phyloP scores from a whole-genome alignment of 2,329 filamentous ascomycete genomes.

The Neopestalotiopsis sp. region DNA sequence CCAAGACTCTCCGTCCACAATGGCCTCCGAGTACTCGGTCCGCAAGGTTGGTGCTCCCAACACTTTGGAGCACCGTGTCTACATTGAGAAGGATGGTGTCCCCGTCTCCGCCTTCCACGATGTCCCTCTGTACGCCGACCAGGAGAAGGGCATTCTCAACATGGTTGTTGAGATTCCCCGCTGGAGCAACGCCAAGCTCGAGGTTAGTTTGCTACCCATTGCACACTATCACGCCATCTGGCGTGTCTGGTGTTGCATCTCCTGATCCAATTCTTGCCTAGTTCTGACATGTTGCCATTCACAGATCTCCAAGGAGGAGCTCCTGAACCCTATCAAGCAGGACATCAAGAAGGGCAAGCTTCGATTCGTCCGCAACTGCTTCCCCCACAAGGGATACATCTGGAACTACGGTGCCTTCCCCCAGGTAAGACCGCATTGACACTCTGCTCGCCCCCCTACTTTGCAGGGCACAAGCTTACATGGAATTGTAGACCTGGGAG shows the following conservation, averaged over 20 bases:
- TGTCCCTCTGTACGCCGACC: slow-evolving; percentile 96
- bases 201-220: slow-evolving; percentile 66
- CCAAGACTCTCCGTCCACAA: slow-evolving; percentile 43
- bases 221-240: slow-evolving; percentile 8
- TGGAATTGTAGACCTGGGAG: slow-evolving; percentile 83
- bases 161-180: slow-evolving; percentile 99
- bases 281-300: slow-evolving; percentile 18
- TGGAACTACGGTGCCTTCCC: slow-evolving; percentile 99
- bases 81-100: slow-evolving; percentile 95
- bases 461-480: slow-evolving; percentile 21
- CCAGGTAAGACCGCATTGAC: slow-evolving; percentile 67
- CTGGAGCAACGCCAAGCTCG: slow-evolving; percentile 99
- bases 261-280: background rate
- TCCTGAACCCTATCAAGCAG: slow-evolving; percentile 99
- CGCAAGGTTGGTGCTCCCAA: slow-evolving; percentile 90
- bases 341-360: slow-evolving; percentile 99
- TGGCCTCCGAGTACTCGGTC: slow-evolving; percentile 73
- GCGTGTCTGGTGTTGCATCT: background rate
- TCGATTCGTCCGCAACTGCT: slow-evolving; percentile 99
- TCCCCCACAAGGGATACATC: slow-evolving; percentile 99
- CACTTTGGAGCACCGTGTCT: slow-evolving; percentile 97
- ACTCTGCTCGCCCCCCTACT: slow-evolving; percentile 20
- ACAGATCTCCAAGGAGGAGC: slow-evolving; percentile 98
- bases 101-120: slow-evolving; percentile 97
- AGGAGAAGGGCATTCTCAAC: slow-evolving; percentile 95